Conservation (phyloP, 805 yeast species). For the Candida jianshihensis region DNA sequence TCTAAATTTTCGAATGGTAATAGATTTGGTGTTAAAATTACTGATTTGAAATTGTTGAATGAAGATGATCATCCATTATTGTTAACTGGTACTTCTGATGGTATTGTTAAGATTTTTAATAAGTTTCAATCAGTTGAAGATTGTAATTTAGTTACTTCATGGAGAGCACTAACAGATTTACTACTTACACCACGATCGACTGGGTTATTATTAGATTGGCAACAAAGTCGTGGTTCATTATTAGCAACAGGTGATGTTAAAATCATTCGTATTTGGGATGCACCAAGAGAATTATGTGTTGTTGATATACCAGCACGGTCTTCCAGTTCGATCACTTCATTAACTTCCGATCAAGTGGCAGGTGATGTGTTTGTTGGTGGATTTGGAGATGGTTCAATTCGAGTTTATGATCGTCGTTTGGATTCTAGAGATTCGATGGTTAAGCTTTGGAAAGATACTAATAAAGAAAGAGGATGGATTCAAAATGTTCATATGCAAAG, state of each 20-base stretch:
- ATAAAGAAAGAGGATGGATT: conserved; percentile 44
- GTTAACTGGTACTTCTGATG: conserved; percentile 88
- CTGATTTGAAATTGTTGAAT: conserved; percentile 79
- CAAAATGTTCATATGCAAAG: conserved; percentile 89
- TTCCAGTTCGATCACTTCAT: conserved; percentile 76
- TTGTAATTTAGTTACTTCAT: conserved; percentile 68
- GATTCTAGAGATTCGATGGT: conserved; percentile 84
- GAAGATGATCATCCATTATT: conserved; percentile 88
- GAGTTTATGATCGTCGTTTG: conserved; percentile 86
- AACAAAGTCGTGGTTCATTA: conserved; percentile 86
- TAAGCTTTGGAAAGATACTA: conserved; percentile 64
- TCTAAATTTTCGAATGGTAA: conserved; percentile 76
- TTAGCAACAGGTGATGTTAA: conserved; percentile 93
- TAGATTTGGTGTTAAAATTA: conserved; percentile 81
- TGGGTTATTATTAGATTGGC: conserved; percentile 92
- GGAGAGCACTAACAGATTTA: conserved; percentile 90
- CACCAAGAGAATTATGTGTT: conserved; percentile 83
- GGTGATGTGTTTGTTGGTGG: conserved; percentile 90
- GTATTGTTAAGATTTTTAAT: conserved; percentile 82
- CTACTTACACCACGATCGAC: conserved; percentile 72
- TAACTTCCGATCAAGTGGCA: conserved; percentile 93
- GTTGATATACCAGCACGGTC: conserved; percentile 89
- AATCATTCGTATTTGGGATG: conserved; percentile 91
- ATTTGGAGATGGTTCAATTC: conserved; percentile 79
- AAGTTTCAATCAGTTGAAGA: conserved; percentile 54